phyloP scores from a whole-genome alignment of 805 yeast species.

The Metschnikowia lachancei region DNA sequence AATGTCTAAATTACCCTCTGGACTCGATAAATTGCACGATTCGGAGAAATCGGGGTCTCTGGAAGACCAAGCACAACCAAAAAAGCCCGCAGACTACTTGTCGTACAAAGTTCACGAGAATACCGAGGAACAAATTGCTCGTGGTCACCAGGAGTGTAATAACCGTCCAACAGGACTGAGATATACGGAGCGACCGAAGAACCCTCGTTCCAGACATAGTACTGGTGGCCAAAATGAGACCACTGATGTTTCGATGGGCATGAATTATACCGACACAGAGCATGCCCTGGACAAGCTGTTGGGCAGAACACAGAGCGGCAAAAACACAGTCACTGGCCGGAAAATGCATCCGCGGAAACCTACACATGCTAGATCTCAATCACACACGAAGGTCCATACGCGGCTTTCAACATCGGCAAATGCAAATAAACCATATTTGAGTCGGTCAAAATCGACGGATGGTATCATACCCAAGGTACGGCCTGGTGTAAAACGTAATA shows the following conservation, averaged over 20 bases:
- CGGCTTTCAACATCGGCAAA: constrained; percentile 12
- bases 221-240: constrained; percentile 1
- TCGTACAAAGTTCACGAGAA: constrained; percentile 3
- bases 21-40: background rate
- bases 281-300: background rate
- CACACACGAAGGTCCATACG: constrained; percentile 14
- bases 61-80: background rate
- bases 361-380: constrained; percentile 17
- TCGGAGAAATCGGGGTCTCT: background rate
- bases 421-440: constrained; percentile 27
- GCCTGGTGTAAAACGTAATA: constrained; percentile 31
- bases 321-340: background rate
- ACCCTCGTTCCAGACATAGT: background rate
- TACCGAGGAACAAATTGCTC: constrained; percentile 5
- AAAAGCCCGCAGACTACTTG: constrained; percentile 3
- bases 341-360: constrained; percentile 9
- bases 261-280: background rate
- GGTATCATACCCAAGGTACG: constrained; percentile 29
- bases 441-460: constrained; percentile 42
- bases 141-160: constrained; percentile 2
- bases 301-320: constrained; percentile 3
- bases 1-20: background rate
- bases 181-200: background rate
- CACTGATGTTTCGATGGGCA: no score
- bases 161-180: background rate